Conservation (phyloP, 805 yeast species). For the Lipomyces anomalus region DNA sequence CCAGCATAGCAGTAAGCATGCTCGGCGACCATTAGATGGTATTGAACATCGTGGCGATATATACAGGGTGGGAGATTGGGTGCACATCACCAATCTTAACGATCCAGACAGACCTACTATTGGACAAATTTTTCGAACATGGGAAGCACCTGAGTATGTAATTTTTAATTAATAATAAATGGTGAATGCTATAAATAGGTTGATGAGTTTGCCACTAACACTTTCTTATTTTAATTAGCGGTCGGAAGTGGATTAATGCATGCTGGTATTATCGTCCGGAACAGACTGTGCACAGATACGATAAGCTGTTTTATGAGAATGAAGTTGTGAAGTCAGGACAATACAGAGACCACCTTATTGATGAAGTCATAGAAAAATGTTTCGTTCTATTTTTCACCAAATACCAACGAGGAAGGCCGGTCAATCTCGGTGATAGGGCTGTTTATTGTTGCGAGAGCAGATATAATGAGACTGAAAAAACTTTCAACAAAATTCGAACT, state of each 20-base stretch:
- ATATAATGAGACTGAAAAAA: conserved; percentile 83
- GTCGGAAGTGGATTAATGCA: conserved; percentile 80
- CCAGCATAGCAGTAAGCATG: conserved; percentile 43
- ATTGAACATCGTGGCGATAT: conserved; percentile 63
- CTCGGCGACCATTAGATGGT: conserved; percentile 75
- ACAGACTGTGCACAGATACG: conserved; percentile 91
- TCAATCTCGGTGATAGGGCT: conserved; percentile 58
- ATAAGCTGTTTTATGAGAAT: conserved; percentile 81
- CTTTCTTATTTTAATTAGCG: too few species aligned
- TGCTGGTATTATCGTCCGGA: conserved; percentile 99
- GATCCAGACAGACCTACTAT: conserved; percentile 86
- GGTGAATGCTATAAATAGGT: too few species aligned
- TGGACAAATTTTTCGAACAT: conserved; percentile 87
- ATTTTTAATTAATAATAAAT: too few species aligned
- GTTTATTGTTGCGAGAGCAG: conserved; percentile 92
- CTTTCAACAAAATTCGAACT: conserved; percentile 89
- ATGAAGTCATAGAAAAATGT: conserved; percentile 87
- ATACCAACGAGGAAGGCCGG: conserved; percentile 90
- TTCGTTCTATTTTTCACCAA: conserved; percentile 92
- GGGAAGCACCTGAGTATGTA: conserved; percentile 78
- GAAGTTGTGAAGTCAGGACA: conserved; percentile 97
- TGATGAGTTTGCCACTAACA: too few species aligned
- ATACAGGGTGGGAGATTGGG: conserved; percentile 93
- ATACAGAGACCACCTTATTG: conserved; percentile 86
- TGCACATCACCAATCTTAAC: conserved; percentile 76